Percentiles rank a stretch among this genome's conserved stretches.
Conservation (phyloP, 345 rosid species). For the Populus nigra region DNA sequence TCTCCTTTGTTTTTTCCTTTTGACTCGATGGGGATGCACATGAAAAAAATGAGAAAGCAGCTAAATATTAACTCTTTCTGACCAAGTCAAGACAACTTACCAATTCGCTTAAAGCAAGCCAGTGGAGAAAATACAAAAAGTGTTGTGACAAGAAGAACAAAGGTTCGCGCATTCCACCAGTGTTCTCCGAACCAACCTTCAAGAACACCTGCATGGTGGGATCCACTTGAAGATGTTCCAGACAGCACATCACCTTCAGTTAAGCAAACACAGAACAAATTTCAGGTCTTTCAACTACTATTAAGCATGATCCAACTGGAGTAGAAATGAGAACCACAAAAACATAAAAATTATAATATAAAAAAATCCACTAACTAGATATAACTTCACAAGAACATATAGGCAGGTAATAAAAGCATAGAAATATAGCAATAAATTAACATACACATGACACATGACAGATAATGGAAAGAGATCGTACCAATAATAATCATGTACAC, state of each 20-base stretch:
- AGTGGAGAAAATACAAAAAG: slow-evolving; percentile 66
- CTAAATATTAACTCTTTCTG: slow-evolving; percentile 3
- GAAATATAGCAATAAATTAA: background rate
- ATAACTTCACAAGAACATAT: background rate
- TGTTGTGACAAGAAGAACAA: slow-evolving; percentile 64
- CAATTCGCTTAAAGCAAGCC: slow-evolving; percentile 75
- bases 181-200: slow-evolving; percentile 83
- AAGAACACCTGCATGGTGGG: slow-evolving; percentile 76
- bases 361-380: background rate
- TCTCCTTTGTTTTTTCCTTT: background rate
- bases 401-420: background rate
- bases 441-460: no score
- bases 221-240: slow-evolving; percentile 73
- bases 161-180: slow-evolving; percentile 74
- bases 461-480: slow-evolving; percentile 25
- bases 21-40: background rate
- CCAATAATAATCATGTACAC: slow-evolving; percentile 98
- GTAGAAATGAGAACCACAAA: background rate
- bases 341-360: background rate
- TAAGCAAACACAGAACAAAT: slow-evolving; percentile 17
- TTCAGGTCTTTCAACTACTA: background rate
- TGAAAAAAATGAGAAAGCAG: background rate
- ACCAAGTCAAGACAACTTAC: slow-evolving; percentile 37
- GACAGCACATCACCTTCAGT: slow-evolving; percentile 73
- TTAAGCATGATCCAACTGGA: background rate